Evolutionary conservation across 148 eudicot species (phyloP), one percentile per base, ranked within the genome.

Genomic region (Camellia lanceoleosa): DNA sequence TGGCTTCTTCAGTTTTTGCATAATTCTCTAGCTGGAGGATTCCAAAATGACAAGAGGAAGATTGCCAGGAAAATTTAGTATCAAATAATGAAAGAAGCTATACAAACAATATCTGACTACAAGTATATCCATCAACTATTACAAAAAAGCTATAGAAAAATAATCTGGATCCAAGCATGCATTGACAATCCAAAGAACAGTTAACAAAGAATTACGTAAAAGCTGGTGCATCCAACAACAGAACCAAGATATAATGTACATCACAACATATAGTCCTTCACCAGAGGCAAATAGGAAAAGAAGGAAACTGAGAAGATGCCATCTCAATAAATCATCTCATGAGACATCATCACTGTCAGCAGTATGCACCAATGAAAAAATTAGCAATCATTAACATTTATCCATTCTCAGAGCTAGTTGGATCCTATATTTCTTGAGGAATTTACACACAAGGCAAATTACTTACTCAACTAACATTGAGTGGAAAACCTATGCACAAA

Each of bases 1-100:
- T 93, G 76, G 95, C 92, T 84, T 93, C 99, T 87, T 92, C 99
- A 68, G 97, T 92, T 90, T 92, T 93, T 30, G 99, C 84, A 90
- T 96, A 96, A 76, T 88, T 93, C 74, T 96, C 97, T 73, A 96
- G 97, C 98, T 93, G 89, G 62, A 86, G 62, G 63, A 68, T 67
- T 5, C 72, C 79, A 70, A 79, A 18, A 63, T 42, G 49, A 42
- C 76, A 82, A 63, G 51, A n/a, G 7, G 19, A 55, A 46, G 46
- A 30, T 61, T 58, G 44, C 46, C 51, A 62, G 47, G 62, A 74
- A 61, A 77, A 15, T 8, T 54, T 20, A 66, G 55, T 5, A 75
- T 19, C 12, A 43, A 13, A 23, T 4, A 19, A 23, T 18, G 4
- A 75, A 19, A 12, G 20, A 63, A 47, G 14, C 4, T 18, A 49